These are phyloP conservation scores for Vicia villosa DNA, from an alignment of 306 rosid species.

Conservation along the genomic window DNA sequence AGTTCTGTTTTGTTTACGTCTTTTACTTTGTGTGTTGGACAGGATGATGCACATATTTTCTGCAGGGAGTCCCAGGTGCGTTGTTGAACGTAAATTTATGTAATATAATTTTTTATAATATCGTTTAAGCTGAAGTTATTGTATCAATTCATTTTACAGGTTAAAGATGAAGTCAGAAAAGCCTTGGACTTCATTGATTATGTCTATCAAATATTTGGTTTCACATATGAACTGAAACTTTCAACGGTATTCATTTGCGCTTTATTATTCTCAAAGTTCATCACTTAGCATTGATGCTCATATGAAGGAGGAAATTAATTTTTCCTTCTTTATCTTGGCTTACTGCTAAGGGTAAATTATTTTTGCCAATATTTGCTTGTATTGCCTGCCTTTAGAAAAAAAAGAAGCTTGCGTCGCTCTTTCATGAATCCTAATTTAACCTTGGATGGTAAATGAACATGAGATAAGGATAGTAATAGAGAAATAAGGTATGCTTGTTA, in stretches of 20 bases:
- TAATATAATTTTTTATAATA: not conserved
- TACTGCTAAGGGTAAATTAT: not conserved
- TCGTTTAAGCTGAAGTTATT: constrained; percentile 17
- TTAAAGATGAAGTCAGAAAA: constrained; percentile 84
- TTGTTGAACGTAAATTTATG: constrained; percentile 27
- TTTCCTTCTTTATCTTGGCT: constrained; percentile 11
- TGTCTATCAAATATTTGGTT: constrained; percentile 70
- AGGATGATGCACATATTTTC: constrained; percentile 98
- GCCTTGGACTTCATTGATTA: constrained; percentile 74
- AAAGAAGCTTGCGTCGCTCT: constrained; percentile 2
- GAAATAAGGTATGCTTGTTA: not conserved
- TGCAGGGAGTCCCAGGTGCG: constrained; percentile 91
- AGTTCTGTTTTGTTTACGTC: constrained; percentile 36
- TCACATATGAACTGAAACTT: constrained; percentile 88
- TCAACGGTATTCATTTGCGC: constrained; percentile 67
- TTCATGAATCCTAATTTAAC: not conserved
- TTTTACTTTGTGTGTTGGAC: constrained; percentile 41
- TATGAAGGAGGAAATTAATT: not conserved
- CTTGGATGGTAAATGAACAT: not conserved
- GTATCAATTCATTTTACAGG: constrained; percentile 47
- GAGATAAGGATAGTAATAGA: not conserved
- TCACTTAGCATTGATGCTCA: constrained; percentile 5
- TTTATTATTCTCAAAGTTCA: constrained; percentile 14
- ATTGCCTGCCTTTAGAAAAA: not conserved
- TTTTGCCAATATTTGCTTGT: not conserved